Evolutionary conservation across 371 early-diverging fungal species (phyloP), one percentile per base, ranked within the genome.

Genomic region (Circinella minor): DNA sequence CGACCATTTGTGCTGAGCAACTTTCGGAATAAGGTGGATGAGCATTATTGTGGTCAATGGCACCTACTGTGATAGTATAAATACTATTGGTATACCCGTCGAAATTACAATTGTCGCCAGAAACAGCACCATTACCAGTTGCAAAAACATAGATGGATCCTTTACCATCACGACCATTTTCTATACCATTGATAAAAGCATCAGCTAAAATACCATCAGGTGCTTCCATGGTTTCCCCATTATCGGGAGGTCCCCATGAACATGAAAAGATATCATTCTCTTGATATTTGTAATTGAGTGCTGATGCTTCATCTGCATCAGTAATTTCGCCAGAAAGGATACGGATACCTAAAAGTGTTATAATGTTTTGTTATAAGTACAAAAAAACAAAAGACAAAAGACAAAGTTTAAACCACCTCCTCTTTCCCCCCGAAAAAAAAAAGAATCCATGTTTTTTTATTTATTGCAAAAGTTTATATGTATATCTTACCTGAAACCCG

Each of bases 51-150:
- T 89, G 86, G 71, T 95, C 95, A 59, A 98, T 88, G 15, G 99
- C 96, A 11, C 95, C 95, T 36, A 98, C 94, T 15, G 96, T 95
- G 54, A 98, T 91, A 0, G 98, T 95, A 75, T 95, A 98, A 37
- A 96, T 94, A 71, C 93, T 93, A 75, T 98, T 98, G 1, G 98
- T 95, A 77, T 97, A 98, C 14, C 98, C 99, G 81, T 98, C 99
- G 81, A 89, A 96, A 74, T 98, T 98, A 81, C 98, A 98, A 75
- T 98, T 95, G 74, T 98, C 98, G 43, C 83, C 88, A 18, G 73
- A 76, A 0, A 75, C 70, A 4, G 92, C 98, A 8, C 99, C 99
- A 70, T 98, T 98, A 7, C 99, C 99, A 5, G 95, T 90, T 15
- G 98, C 99, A 85, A 98, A 97, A 4, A 98, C 96, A 75, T 85